Base-by-base conservation (phyloP, 352 stramenopile genomes). In the Phytophthora sp. region DNA sequence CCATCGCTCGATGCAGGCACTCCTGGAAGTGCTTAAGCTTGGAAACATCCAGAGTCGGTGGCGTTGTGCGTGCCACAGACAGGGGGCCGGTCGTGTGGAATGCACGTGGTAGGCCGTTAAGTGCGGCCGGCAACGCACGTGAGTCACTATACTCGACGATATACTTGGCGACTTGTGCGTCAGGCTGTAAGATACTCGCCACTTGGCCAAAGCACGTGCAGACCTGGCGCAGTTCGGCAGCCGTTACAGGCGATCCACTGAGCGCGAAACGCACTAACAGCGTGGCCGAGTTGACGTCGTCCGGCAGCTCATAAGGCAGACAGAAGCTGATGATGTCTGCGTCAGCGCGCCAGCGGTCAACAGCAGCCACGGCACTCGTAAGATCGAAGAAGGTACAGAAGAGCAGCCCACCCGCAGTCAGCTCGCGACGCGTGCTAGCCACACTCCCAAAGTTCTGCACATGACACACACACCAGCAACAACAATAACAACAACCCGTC, bases 341-440 rank as follows among this genome's bases (percentile, higher is more conserved):
- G 38, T 77, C 63, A 0, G 67, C 72, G 47, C 66, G 70, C 80
- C 74, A 93, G 53, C 69, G 49, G 42, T 89, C 83, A 16, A 89
- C 77, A 0, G 79, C 77, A 1, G 66, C 69, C 13, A 92, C 79
- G n/a, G 88, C 85, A 38, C 74, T 79, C 46, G 82, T 79, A 20
- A 92, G 75, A 57, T 93, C 79, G 51, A 79, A 89, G 47, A 84
- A 95, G 39, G 85, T 93, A 59, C 77, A 88, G 50, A 94, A 89
- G 8, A 95, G 61, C 20, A 95, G 54, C 0, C 85, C 85, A 1
- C 88, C 64, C 2, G 23, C 41, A 3, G 76, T 76, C 33, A 94
- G 73, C 20, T 90, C 82, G 27, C 75, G 50, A 5, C 80, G 73
- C 38, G 77, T 72, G 3, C 69, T 73, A 1, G 82, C 85, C 13